Percentiles rank a stretch among this genome's conserved stretches.
Evolutionary conservation across 1,284 basidiomycete species (phyloP).

Genomic region (Rhodotorula sp.): DNA sequence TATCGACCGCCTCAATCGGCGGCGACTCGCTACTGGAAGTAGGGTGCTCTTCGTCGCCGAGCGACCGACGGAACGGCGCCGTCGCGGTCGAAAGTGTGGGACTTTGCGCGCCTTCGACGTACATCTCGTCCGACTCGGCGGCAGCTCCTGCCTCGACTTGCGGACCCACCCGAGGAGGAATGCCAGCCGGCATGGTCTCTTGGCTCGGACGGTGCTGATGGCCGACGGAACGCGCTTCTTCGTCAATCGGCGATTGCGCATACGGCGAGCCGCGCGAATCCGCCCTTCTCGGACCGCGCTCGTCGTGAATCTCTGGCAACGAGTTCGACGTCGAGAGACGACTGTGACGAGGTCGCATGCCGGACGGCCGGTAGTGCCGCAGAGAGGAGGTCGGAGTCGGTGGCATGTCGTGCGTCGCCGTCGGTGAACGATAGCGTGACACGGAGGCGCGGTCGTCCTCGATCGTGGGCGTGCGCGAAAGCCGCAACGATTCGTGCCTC

Average conservation of each 20-base stretch:
- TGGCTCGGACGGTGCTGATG: background rate
- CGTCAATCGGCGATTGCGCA: background rate
- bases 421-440: background rate
- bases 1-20: slow-evolving; percentile 1
- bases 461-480: background rate
- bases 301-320: slow-evolving; percentile 4
- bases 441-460: slow-evolving; percentile 2
- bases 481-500: slow-evolving; percentile 1
- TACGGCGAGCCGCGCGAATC: background rate
- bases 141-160: background rate
- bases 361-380: background rate
- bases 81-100: slow-evolving; percentile 60
- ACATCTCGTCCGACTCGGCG: background rate
- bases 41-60: slow-evolving; percentile 67
- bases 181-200: too few species aligned
- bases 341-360: background rate
- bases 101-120: slow-evolving; percentile 45
- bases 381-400: background rate
- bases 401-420: background rate
- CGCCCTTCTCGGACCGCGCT: background rate
- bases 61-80: slow-evolving; percentile 76
- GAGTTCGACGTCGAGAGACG: slow-evolving; percentile 5
- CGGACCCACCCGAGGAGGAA: background rate
- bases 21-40: background rate
- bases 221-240: background rate